Conservation (phyloP, 2,329 filamentous ascomycete species). For the Parascedosporium putredinis region DNA sequence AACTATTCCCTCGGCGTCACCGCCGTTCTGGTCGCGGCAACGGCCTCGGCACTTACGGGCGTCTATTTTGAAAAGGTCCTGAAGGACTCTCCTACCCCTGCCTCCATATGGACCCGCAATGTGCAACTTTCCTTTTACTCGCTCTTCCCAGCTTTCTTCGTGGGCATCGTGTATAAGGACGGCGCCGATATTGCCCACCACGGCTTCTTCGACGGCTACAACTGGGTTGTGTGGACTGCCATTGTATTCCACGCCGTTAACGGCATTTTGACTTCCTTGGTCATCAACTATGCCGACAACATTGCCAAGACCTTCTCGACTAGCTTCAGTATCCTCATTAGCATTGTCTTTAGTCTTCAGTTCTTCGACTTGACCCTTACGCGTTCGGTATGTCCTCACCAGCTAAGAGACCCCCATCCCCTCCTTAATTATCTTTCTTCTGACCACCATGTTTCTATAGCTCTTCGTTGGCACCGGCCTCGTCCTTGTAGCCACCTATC, state of each 20-base stretch:
- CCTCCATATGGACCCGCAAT: constrained; percentile 87
- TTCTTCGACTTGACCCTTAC: constrained; percentile 76
- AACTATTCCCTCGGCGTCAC: constrained; percentile 70
- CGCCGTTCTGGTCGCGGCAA: constrained; percentile 67
- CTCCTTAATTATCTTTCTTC: not conserved
- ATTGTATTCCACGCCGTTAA: constrained; percentile 75
- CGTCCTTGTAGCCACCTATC: constrained; percentile 72
- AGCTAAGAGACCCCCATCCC: too few species aligned
- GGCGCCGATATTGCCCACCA: constrained; percentile 71
- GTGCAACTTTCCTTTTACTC: constrained; percentile 93
- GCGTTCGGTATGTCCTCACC: constrained; percentile 53
- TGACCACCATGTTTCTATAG: constrained; percentile 31
- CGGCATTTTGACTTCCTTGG: constrained; percentile 58
- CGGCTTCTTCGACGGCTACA: constrained; percentile 93
- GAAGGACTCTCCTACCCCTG: constrained; percentile 66
- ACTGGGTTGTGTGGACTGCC: constrained; percentile 79
- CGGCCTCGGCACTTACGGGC: constrained; percentile 73
- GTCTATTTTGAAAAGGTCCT: constrained; percentile 87
- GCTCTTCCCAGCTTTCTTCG: constrained; percentile 74
- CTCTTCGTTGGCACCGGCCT: constrained; percentile 71
- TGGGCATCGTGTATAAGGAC: constrained; percentile 80
- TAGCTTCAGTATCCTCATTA: constrained; percentile 82
- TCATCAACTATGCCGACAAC: constrained; percentile 42
- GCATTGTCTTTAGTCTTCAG: constrained; percentile 72
- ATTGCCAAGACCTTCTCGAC: constrained; percentile 92